Conservation (phyloP, 129 eudicot genomes). For the sunflower (Helianthus annuus) region DNA sequence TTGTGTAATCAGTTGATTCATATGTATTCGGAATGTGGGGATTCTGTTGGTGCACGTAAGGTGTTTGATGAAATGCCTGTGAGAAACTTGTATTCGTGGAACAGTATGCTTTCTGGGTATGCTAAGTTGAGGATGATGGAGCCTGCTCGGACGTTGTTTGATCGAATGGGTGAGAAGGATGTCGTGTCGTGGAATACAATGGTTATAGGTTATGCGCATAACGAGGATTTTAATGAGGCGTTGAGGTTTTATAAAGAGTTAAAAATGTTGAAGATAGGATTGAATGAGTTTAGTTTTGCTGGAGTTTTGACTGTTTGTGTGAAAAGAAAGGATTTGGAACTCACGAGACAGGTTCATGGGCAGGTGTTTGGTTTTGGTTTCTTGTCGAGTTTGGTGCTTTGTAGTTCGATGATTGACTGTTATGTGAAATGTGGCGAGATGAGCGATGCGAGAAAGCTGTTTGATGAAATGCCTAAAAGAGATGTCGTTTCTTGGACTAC, state of each 20-base stretch:
- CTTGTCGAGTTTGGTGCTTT: conserved; percentile 51
- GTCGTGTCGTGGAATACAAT: conserved; percentile 86
- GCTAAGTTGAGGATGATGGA: conserved; percentile 63
- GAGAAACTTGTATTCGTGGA: conserved; percentile 78
- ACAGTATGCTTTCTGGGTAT: conserved; percentile 79
- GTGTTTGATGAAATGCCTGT: conserved; percentile 77
- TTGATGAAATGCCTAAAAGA: conserved; percentile 57
- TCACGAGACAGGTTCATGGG: conserved; percentile 64
- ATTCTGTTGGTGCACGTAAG: conserved; percentile 54
- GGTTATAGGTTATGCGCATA: conserved; percentile 64
- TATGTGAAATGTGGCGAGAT: conserved; percentile 69
- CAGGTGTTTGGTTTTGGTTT: conserved; percentile 54
- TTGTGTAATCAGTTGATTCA: conserved; percentile 53
- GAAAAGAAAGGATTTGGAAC: conserved; percentile 45
- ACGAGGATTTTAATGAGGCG: conserved; percentile 45
- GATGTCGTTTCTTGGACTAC: conserved; percentile 79
- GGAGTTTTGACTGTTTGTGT: conserved; percentile 63
- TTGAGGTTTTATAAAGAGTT: conserved; percentile 54
- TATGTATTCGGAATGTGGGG: conserved; percentile 66
- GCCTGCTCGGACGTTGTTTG: conserved; percentile 61
- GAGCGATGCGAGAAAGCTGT: conserved; percentile 56
- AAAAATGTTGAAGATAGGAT: conserved; percentile 37
- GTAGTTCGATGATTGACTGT: conserved; percentile 66
- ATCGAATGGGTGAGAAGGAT: conserved; percentile 61
- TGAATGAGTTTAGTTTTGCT: conserved; percentile 64